Evolutionary conservation across 441 rosid genomes (phyloP), one percentile per base, ranked within the genome.

Genomic region (Gossypium lobatum): DNA sequence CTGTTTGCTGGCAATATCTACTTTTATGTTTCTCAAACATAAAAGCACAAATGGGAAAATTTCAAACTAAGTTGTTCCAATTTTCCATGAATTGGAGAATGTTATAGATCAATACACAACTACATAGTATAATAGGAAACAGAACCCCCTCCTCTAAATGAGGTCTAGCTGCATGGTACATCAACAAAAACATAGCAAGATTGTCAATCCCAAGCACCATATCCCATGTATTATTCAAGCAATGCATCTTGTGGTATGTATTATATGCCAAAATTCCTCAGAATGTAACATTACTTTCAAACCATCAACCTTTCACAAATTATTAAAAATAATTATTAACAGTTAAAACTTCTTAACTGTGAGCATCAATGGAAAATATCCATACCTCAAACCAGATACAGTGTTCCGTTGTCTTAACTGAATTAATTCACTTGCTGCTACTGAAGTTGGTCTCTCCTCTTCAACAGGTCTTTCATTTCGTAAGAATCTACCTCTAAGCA

Each of bases 401-500:
- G 97, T 88, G 77, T 91, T 93, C 9, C 93, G 88, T 76, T 87
- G 97, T 82, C 98, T 90, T 76, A 95, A 83, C 85, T 90, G 98
- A 80, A 87, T 90, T 78, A 95, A 84, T 85, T 95, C 98, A 81
- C 87, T 77, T 21, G 99, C 88, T 53, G 97, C 99, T 78, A 79
- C 77, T 65, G 99, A 91, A 71, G 91, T 89, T 10, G 90, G 87
- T 78, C 99, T 90, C 82, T 89, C 97, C 50, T 80, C 90, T 80
- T 89, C 95, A 59, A 78, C 88, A 34, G 92, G 84, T 81, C 89
- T 88, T 86, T 95, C 99, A 79, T 87, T 89, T 68, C 99, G 84
- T 82, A 95, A 86, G 80, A 95, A 95, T 86, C 99, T 88, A 77
- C 99, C 98, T 79, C 99, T 84, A 61, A 95, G 89, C 79, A 95